A percentile compares a stretch with the other conserved stretches of the same genome.
phyloP scores from a whole-genome alignment of 2,329 filamentous ascomycete species.

The Clonostachys rosea region DNA sequence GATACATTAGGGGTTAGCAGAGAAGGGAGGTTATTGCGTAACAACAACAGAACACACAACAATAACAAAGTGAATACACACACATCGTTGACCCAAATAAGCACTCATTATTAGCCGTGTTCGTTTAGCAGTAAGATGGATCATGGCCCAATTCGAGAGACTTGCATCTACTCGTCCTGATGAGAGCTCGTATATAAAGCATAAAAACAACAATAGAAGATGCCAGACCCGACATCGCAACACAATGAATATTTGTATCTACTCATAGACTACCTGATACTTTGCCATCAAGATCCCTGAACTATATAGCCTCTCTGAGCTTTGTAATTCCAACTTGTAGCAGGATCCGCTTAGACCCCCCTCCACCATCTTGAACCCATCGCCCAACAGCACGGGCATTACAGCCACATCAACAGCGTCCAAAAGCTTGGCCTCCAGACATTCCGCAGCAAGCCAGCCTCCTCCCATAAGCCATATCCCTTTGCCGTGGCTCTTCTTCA shows the following conservation, averaged over 20 bases:
- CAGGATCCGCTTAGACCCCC: neutral
- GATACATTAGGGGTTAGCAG: no score
- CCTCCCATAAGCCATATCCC: conserved; percentile 31
- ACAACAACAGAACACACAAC: no score
- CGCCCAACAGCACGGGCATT: conserved; percentile 13
- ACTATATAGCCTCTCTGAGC: conserved; percentile 4
- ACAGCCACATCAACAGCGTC: conserved; percentile 20
- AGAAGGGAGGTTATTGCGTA: no score
- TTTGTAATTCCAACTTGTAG: conserved; percentile 5
- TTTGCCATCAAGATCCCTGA: conserved; percentile 13
- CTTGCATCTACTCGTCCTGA: neutral
- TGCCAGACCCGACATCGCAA: no score
- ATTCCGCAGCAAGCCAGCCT: conserved; percentile 15
- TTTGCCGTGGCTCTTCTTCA: conserved; percentile 10
- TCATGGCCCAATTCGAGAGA: no score
- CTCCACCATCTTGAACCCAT: conserved; percentile 14
- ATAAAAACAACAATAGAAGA: no score
- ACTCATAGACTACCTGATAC: conserved; percentile 5
- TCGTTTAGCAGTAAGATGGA: no score
- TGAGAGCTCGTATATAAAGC: no score
- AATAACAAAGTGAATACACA: no score
- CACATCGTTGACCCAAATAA: no score
- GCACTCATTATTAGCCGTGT: no score
- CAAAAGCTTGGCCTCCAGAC: conserved; percentile 18
- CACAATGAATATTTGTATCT: no score